These are phyloP conservation scores for Aspergillus sp. DNA, from an alignment of 2,329 filamentous ascomycete species.

Conservation along the genomic window DNA sequence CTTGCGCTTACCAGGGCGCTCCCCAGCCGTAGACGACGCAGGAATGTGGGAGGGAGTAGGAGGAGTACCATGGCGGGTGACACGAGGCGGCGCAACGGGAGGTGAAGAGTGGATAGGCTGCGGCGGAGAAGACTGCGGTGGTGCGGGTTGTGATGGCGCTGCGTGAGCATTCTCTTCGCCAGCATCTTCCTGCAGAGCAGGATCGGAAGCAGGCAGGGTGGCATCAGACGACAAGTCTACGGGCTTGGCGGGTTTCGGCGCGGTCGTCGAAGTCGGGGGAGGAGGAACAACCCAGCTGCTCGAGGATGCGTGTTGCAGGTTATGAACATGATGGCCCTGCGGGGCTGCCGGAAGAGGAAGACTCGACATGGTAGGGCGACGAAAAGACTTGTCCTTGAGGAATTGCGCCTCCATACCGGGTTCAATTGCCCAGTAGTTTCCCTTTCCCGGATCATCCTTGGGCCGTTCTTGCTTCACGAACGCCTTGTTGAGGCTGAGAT, in stretches of 20 bases:
- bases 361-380: slow-evolving; percentile 37
- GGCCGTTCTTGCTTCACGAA: slow-evolving; percentile 93
- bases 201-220: slow-evolving; percentile 64
- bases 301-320: slow-evolving; percentile 22
- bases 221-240: slow-evolving; percentile 65
- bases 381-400: slow-evolving; percentile 68
- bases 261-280: slow-evolving; percentile 13
- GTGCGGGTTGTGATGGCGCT: slow-evolving; percentile 15
- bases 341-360: slow-evolving; percentile 29
- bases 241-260: slow-evolving; percentile 17
- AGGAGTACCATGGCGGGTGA: slow-evolving; percentile 55
- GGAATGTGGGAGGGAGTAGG: slow-evolving; percentile 61
- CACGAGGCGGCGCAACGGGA: slow-evolving; percentile 55
- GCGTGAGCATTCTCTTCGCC: slow-evolving; percentile 33
- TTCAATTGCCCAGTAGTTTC: slow-evolving; percentile 93
- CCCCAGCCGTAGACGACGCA: slow-evolving; percentile 52
- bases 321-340: slow-evolving; percentile 19
- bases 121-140: slow-evolving; percentile 39
- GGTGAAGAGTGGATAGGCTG: slow-evolving; percentile 77
- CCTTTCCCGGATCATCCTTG: slow-evolving; percentile 95
- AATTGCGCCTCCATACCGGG: slow-evolving; percentile 83
- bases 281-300: slow-evolving; percentile 27
- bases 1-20: slow-evolving; percentile 64
- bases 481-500: slow-evolving; percentile 91
- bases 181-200: slow-evolving; percentile 47